Evolutionary conservation across 768 basidiomycete genomes (phyloP), one percentile per base, ranked within the genome.

Genomic region (Kwoniella sp.): DNA sequence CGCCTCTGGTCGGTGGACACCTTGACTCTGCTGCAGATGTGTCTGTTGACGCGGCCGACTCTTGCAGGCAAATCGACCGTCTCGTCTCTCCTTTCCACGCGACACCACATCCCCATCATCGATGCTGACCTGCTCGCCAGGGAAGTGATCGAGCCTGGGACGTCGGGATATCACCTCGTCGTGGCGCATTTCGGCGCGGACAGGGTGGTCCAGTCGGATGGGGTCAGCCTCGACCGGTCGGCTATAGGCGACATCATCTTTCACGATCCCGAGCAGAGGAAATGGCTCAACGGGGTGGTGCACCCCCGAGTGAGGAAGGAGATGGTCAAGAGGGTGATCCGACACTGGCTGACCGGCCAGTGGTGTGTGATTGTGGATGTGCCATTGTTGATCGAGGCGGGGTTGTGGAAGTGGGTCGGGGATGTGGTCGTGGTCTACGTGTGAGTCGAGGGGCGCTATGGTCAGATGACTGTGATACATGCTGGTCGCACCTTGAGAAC

Each of bases 61-160:
- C 31, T n/a, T 22, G 29, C 27, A 6, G 91, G 93, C 46, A 99
- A 99, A 77, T 95, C 92, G 0, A 87, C 90, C 11, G 95, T 91
- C 10, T 88, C 91, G 0, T 74, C 76, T 6, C 78, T 91, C 34
- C 78, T 98, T 29, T 79, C 80, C 45, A 76, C 79, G 0, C 46
- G 39, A 4, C 83, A 83, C 60, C 64, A 73, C 26, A 76, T 98
- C 26, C 88, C 89, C n/a, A 77, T 98, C 61, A 81, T 98, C 62
- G 95, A 99, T 69, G 91, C 93, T 2, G 93, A 98, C 78, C 57
- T 88, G 14, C 79, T 98, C 43, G 89, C 92, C 3, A 85, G 91
- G 32, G 76, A 84, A 61, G 90, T 87, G 50, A 87, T 96, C 50
- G 80, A 82, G 54, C 91, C 91, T 1, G 88, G 89, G 38, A 87